Evolutionary conservation across 179 eudicot genomes (phyloP).

Genomic region (Gypsophila paniculata): DNA sequence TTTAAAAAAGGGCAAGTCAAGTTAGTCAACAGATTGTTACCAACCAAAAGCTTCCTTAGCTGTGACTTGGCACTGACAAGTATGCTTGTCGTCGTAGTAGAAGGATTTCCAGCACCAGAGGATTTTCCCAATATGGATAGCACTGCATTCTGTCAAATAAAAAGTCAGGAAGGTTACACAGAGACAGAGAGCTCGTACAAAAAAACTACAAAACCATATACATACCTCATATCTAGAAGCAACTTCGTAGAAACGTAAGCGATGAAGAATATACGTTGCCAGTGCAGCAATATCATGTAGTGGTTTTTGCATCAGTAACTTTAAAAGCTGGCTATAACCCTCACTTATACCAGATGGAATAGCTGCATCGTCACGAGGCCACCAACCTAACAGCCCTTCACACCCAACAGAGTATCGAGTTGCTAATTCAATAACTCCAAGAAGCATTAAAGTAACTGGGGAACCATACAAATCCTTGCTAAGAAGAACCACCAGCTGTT

Average conservation of each 20-base stretch:
- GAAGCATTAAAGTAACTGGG: slow-evolving; percentile 58
- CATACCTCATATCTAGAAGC: slow-evolving; percentile 89
- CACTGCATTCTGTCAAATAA: slow-evolving; percentile 57
- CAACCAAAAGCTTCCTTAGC: slow-evolving; percentile 78
- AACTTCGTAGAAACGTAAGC: slow-evolving; percentile 83
- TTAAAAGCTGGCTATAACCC: slow-evolving; percentile 79
- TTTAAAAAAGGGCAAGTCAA: background rate
- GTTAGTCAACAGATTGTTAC: slow-evolving; percentile 26
- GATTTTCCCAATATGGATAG: slow-evolving; percentile 58
- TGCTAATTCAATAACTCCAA: slow-evolving; percentile 87
- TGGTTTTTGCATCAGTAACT: slow-evolving; percentile 69
- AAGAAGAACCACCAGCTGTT: slow-evolving; percentile 57
- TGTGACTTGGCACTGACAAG: slow-evolving; percentile 58
- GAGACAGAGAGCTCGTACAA: background rate
- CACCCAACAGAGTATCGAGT: slow-evolving; percentile 81
- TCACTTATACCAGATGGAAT: slow-evolving; percentile 74
- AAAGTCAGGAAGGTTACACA: slow-evolving; percentile 20
- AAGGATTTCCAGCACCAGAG: slow-evolving; percentile 35
- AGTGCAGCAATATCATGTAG: slow-evolving; percentile 87
- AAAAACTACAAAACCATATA: slow-evolving; percentile 22
- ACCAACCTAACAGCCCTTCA: slow-evolving; percentile 97
- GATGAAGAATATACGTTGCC: slow-evolving; percentile 83
- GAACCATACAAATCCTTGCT: slow-evolving; percentile 42
- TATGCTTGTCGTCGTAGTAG: slow-evolving; percentile 39
- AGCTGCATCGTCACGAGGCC: slow-evolving; percentile 82